Conservation (phyloP, 2,329 filamentous ascomycete species). For the Mycogone perniciosa region DNA sequence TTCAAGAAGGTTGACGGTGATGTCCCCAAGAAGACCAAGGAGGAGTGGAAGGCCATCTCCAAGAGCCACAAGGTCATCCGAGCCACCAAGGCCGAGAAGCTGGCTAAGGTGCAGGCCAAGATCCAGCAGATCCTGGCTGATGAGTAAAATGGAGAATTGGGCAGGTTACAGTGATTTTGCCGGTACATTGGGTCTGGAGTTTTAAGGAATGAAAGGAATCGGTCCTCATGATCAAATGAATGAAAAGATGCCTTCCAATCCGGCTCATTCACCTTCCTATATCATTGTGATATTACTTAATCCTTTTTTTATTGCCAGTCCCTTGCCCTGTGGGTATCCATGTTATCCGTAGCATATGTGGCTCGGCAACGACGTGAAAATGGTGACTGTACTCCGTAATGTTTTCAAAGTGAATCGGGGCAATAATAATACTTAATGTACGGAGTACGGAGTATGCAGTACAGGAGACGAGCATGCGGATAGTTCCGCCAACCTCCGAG, state of each 20-base stretch:
- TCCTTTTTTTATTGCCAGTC: too few relatives aligned
- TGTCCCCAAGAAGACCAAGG: conserved; percentile 90
- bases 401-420: too few relatives aligned
- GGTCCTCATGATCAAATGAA: conserved; percentile 31
- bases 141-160: conserved; percentile 28
- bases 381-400: too few relatives aligned
- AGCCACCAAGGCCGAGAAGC: conserved; percentile 77
- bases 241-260: conserved; percentile 29
- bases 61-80: conserved; percentile 78
- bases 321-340: too few relatives aligned
- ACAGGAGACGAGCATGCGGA: too few relatives aligned
- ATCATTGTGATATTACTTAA: too few relatives aligned
- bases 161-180: conserved; percentile 19
- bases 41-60: conserved; percentile 92
- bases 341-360: too few relatives aligned
- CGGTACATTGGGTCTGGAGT: conserved; percentile 32
- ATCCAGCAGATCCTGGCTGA: conserved; percentile 71
- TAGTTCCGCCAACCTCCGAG: too few relatives aligned
- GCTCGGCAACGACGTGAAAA: too few relatives aligned
- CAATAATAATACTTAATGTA: too few relatives aligned
- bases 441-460: too few relatives aligned
- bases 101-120: conserved; percentile 78
- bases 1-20: conserved; percentile 82
- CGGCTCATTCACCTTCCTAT: conserved; percentile 17
- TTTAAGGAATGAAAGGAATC: conserved; percentile 30